Evolutionary conservation across 805 yeast genomes (phyloP).

Genomic region (Suhomyces faveliae): DNA sequence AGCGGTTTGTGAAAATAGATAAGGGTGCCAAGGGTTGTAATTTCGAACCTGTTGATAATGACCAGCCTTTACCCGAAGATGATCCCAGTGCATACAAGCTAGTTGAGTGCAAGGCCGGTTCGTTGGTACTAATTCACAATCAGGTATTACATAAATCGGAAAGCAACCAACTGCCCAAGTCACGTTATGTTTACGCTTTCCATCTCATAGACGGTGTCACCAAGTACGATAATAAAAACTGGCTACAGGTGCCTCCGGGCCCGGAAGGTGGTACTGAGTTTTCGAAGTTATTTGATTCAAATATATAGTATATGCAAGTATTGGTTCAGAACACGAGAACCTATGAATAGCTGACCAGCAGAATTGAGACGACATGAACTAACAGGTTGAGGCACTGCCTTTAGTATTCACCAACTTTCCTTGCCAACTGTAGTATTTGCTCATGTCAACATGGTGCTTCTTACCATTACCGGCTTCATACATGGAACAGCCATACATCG

Average conservation of each 20-base stretch:
- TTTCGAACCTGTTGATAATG: conserved; percentile 39
- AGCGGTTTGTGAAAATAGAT: conserved; percentile 60
- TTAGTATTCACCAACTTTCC: conserved; percentile 40
- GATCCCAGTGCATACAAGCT: conserved; percentile 44
- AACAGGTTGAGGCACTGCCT: conserved; percentile 11
- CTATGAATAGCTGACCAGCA: conserved; percentile 2
- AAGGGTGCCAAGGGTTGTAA: conserved; percentile 55
- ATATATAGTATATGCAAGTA: background rate
- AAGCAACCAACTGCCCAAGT: conserved; percentile 49
- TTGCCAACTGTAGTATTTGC: conserved; percentile 60
- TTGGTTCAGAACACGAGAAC: background rate
- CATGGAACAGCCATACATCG: conserved; percentile 53
- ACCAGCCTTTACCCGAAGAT: conserved; percentile 18
- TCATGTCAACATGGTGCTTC: conserved; percentile 55
- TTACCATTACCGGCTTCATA: conserved; percentile 50
- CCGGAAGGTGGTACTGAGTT: conserved; percentile 58
- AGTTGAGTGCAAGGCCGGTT: conserved; percentile 69
- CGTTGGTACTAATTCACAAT: conserved; percentile 68
- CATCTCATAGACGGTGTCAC: conserved; percentile 71
- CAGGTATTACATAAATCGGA: conserved; percentile 72
- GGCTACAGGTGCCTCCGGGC: conserved; percentile 75
- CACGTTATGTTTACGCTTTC: conserved; percentile 77
- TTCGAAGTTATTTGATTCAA: conserved; percentile 40
- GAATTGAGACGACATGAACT: background rate
- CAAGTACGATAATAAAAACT: conserved; percentile 61